These are phyloP conservation scores for Colletotrichum chlorophyti DNA, from an alignment of 2,329 filamentous ascomycete genomes.

Conservation along the genomic window DNA sequence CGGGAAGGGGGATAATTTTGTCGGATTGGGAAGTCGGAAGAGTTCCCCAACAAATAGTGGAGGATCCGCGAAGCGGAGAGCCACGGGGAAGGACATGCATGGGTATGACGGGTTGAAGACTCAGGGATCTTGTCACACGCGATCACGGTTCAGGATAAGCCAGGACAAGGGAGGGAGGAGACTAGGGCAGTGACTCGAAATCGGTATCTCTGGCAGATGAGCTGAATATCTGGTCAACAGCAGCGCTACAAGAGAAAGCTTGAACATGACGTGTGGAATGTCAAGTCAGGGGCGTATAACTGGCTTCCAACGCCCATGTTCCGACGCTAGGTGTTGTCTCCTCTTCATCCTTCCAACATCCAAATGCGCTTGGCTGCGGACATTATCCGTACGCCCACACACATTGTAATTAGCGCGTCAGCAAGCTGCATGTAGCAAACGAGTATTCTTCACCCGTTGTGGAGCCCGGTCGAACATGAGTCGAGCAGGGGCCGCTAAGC, in stretches of 20 bases:
- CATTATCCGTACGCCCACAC: no score
- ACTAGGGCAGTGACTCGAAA: no score
- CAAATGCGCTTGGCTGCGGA: background rate
- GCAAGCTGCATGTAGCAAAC: no score
- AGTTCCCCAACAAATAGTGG: constrained; percentile 15
- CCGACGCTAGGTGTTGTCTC: background rate
- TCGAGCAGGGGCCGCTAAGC: constrained; percentile 16
- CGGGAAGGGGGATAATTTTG: constrained; percentile 23
- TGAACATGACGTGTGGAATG: no score
- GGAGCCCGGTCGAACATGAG: constrained; percentile 14
- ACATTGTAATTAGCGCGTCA: no score
- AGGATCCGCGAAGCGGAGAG: constrained; percentile 7
- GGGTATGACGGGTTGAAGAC: background rate
- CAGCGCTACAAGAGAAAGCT: no score
- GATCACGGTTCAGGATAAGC: background rate
- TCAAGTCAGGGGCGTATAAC: background rate
- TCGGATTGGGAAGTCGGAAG: constrained; percentile 28
- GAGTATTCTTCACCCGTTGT: constrained; percentile 2
- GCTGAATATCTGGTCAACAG: no score
- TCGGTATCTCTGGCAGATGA: no score
- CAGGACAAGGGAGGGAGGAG: background rate
- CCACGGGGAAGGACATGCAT: background rate
- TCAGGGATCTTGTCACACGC: no score
- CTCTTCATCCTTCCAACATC: background rate
- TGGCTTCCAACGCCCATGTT: no score